These are phyloP conservation scores for Corchorus olitorius DNA, from an alignment of 345 rosid species.

Conservation along the genomic window DNA sequence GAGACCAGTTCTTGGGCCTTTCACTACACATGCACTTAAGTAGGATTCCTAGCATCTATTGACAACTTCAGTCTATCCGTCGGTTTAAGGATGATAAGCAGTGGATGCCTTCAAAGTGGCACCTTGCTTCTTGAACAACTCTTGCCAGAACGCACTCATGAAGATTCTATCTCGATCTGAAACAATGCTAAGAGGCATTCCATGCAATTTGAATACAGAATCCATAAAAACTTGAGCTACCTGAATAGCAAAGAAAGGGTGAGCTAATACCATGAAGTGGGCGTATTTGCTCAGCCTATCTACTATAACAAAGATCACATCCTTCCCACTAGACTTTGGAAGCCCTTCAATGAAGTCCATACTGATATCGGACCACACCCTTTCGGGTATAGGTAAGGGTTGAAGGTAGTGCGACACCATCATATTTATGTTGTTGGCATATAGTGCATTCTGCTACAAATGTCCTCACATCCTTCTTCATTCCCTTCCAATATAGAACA, in stretches of 20 bases:
- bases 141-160: conserved; percentile 4
- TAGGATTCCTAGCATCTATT: too few species aligned
- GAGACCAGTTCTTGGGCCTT: background rate
- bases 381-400: background rate
- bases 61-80: background rate
- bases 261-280: too few species aligned
- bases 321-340: too few species aligned
- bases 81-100: background rate
- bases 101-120: background rate
- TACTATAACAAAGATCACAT: background rate
- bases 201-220: conserved; percentile 9
- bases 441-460: too few species aligned
- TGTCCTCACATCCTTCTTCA: too few species aligned
- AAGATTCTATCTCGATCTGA: background rate
- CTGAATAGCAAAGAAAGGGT: too few species aligned
- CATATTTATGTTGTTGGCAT: too few species aligned
- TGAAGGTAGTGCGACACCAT: background rate
- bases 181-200: background rate
- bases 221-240: too few species aligned
- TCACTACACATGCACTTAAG: background rate
- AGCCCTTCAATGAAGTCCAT: conserved; percentile 19
- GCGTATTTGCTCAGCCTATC: conserved; percentile 21
- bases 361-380: background rate
- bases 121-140: background rate
- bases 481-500: too few species aligned